Conservation (phyloP, 108 stramenopile genomes). For the Cylindrotheca fusiformis region DNA sequence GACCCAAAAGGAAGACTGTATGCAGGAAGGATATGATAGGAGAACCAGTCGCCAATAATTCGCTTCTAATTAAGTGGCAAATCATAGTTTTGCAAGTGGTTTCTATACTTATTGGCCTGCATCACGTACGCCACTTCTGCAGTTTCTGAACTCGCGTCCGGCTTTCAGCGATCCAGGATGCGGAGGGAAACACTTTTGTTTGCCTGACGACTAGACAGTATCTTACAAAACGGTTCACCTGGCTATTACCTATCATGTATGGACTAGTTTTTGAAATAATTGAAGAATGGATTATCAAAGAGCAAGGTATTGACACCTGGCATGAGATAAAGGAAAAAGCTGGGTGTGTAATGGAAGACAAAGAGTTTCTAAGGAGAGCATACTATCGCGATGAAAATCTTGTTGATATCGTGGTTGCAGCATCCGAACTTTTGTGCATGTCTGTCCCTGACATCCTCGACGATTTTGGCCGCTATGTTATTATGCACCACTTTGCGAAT, state of each 20-base stretch:
- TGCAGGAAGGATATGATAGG: too few species aligned
- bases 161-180: too few species aligned
- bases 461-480: constrained; percentile 35
- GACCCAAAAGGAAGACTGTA: too few species aligned
- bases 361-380: constrained; percentile 26
- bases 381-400: constrained; percentile 34
- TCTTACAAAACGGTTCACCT: too few species aligned
- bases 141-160: too few species aligned
- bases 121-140: too few species aligned
- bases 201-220: too few species aligned
- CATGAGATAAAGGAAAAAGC: constrained; percentile 48
- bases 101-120: too few species aligned
- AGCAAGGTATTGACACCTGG: constrained; percentile 16
- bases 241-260: neutral
- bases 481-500: constrained; percentile 25
- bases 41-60: too few species aligned
- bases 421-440: constrained; percentile 23
- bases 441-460: constrained; percentile 33
- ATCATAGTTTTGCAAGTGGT: too few species aligned
- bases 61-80: too few species aligned
- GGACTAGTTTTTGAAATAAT: neutral
- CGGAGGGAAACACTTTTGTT: too few species aligned
- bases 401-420: constrained; percentile 35
- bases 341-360: constrained; percentile 33
- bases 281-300: neutral